Conservation (phyloP, 2,329 filamentous ascomycete genomes). For the Nigrospora oryzae region DNA sequence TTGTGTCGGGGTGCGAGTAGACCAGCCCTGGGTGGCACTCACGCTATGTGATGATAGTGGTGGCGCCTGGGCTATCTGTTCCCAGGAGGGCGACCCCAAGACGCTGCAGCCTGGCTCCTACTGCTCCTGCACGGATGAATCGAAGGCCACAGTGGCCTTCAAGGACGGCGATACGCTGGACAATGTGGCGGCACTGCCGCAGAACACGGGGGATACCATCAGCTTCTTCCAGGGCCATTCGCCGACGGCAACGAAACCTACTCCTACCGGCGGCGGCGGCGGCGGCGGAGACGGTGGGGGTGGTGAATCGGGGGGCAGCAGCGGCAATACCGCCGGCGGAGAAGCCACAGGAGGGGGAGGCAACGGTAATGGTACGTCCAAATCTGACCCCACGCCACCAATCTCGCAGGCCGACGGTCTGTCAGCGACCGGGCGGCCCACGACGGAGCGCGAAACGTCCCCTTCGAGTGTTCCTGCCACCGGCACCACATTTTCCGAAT, state of each 20-base stretch:
- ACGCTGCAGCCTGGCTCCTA: constrained; percentile 10
- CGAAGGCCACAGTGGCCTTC: constrained; percentile 12
- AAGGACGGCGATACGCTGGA: constrained; percentile 7
- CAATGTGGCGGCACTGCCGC: constrained; percentile 9
- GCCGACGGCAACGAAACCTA: background rate
- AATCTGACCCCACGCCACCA: background rate
- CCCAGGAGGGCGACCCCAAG: constrained; percentile 9
- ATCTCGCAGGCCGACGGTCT: background rate
- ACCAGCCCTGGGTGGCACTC: constrained; percentile 8
- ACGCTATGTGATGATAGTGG: constrained; percentile 6
- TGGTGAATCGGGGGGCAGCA: background rate
- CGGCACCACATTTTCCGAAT: background rate
- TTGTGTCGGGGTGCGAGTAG: background rate
- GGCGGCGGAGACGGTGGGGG: background rate
- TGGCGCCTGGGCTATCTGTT: constrained; percentile 10
- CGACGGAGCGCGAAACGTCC: too few species aligned
- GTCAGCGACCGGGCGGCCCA: too few species aligned
- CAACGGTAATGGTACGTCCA: background rate
- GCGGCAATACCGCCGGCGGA: too few species aligned
- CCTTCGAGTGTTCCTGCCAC: background rate
- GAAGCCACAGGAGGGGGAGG: too few species aligned
- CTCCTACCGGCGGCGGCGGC: background rate
- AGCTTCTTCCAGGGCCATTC: constrained; percentile 7
- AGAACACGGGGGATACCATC: constrained; percentile 9
- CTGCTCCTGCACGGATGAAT: constrained; percentile 11